Evolutionary conservation across 495 filamentous ascomycete genomes (phyloP), one percentile per base, ranked within the genome.

Genomic region (Penicillium crystallinum): DNA sequence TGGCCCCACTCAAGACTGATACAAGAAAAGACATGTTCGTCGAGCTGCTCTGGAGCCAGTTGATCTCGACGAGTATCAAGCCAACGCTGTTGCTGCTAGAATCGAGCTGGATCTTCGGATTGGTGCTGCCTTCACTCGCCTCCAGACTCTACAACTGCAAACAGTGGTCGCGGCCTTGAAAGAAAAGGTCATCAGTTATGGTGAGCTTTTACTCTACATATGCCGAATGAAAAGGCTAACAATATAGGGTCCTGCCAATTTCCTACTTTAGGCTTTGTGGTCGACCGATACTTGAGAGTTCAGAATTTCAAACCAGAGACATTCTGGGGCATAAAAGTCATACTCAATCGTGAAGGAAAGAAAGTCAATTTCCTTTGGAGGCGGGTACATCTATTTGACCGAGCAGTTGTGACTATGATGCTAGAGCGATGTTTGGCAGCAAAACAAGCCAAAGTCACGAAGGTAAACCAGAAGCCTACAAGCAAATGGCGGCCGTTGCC

Each of bases 401-500:
- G 90, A 21, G 83, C 87, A 64, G 81, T 84, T 5, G 90, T 90
- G 14, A 78, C 83, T 11, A 80, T 96, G 55, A 76, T 97, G 52
- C 88, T 89, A 61, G 93, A 98, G 67, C 75, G 87, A 51, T 97
- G 92, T 57, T 72, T 98, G 3, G 47, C 66, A 7, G 87, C 90
- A n/a, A 87, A 83, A 49, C 79, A 73, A 6, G 93, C 91, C 19
- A 86, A 81, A 61, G 89, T 98, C 33, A 83, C 71, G 14, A 92
- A 88, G 59, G 84, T 96, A 23, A 81, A 87, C 54, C 86, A 88
- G 62, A 97, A 95, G 66, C 90, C 90, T 1, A 95, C 91, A 15
- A 91, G 85, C 57, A 96, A 95, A 72, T 96, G 86, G 90, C 88
- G 89, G 59, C 93, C 93, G 2, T 65, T 98, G 29, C 93, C 93